Evolutionary conservation across 768 basidiomycete species (phyloP).

Genomic region (Mrakia blollopis): DNA sequence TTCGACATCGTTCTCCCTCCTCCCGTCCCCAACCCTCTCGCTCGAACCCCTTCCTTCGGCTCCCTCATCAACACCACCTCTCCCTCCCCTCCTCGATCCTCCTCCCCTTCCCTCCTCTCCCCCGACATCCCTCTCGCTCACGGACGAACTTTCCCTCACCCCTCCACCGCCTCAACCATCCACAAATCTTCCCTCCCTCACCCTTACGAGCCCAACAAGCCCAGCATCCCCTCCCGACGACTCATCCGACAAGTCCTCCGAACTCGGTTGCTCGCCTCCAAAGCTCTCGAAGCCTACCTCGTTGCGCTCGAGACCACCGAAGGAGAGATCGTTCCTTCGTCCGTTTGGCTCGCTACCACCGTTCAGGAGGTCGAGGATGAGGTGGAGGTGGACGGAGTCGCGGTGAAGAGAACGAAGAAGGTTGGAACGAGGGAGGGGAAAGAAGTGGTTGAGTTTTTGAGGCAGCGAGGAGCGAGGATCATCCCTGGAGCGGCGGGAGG

Average conservation of each 20-base stretch:
- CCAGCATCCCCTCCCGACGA: constrained; percentile 65
- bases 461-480: constrained; percentile 66
- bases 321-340: not conserved
- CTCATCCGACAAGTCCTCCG: constrained; percentile 85
- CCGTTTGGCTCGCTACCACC: not conserved
- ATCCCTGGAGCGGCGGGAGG: constrained; percentile 37
- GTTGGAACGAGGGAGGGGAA: constrained; percentile 51
- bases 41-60: not conserved
- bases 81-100: constrained; percentile 55
- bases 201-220: constrained; percentile 42
- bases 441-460: constrained; percentile 71
- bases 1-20: constrained; percentile 73
- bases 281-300: constrained; percentile 67
- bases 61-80: constrained; percentile 47
- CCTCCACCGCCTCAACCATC: constrained; percentile 32
- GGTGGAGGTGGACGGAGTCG: constrained; percentile 50
- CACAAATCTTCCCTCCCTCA: constrained; percentile 34
- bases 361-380: not conserved
- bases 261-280: constrained; percentile 75
- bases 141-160: constrained; percentile 35
- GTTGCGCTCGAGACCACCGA: constrained; percentile 19
- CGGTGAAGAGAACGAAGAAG: constrained; percentile 32
- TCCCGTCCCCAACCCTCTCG: constrained; percentile 56
- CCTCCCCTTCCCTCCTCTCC: constrained; percentile 50
- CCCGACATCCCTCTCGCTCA: constrained; percentile 48